Base-by-base conservation (phyloP, 2,329 filamentous ascomycete species). In the Sporothrix pseudoabietina region DNA sequence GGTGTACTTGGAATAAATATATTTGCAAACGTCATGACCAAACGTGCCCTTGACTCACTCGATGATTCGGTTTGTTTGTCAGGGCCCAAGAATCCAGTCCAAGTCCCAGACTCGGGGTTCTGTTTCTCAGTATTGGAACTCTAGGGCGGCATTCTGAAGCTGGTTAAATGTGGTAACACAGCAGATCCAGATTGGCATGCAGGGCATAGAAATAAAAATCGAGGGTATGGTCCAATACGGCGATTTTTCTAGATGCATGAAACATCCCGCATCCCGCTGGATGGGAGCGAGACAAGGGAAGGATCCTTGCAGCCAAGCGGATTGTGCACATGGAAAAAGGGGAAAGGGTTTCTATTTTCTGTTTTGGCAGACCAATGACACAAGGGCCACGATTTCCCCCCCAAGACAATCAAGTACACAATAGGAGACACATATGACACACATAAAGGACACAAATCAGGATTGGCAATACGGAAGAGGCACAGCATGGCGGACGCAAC, bases 81-180 rank as follows among this genome's bases (percentile, higher is more conserved):
- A 35, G 35, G 30, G 57, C 30, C 32, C 57, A 39, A 61, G 30
- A 19, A 30, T 57, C 57, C 55, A 14, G 30, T 26, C 26, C 32
- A 35, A 39, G 32, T 5, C 19, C 16, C 26, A 7, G 32, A 19
- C n/a, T 7, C 35, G 39, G 30, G 26, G 44, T n/a, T 44, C 39
- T 65, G 61, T 14, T 65, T 26, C n/a, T 10, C 35, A 65, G n/a
- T 47, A 39, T 12, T 47, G 4, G 22, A 65, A 44, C 22, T 65
- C 2, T 19, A 44, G 39, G 61, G 61, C 61, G 61, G 39, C 35
- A 44, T 26, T 44, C 3, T 26, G 61, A 65, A n/a, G 47, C 47
- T 35, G 44, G n/a, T 35, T 5, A 35, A 19, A 49, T 55, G 66
- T 69, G 66, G 66, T 55, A 69, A 30, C 66, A 69, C 66, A 30